Evolutionary conservation across 2,329 filamentous ascomycete species (phyloP).

Genomic region (Claviceps sp.): DNA sequence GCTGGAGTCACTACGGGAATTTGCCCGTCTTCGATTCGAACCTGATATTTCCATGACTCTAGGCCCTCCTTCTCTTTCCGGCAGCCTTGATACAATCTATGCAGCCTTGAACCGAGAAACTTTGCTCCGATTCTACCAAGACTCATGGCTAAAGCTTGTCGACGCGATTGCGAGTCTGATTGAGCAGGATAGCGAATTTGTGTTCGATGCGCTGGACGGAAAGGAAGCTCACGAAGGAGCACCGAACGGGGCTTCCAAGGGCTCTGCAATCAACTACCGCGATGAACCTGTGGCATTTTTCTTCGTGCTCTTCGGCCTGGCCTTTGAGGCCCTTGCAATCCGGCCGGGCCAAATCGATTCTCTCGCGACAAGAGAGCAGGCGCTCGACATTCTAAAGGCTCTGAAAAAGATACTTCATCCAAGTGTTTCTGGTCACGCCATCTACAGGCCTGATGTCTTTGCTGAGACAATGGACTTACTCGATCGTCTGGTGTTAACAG

Average conservation of each 20-base stretch:
- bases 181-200: slow-evolving; percentile 93
- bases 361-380: slow-evolving; percentile 62
- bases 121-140: slow-evolving; percentile 87
- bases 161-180: slow-evolving; percentile 96
- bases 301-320: slow-evolving; percentile 92
- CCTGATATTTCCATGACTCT: slow-evolving; percentile 90
- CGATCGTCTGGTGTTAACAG: slow-evolving; percentile 82
- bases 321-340: slow-evolving; percentile 87
- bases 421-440: slow-evolving; percentile 87
- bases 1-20: slow-evolving; percentile 86
- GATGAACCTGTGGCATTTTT: slow-evolving; percentile 98
- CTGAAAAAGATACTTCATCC: slow-evolving; percentile 92
- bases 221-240: slow-evolving; percentile 45
- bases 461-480: slow-evolving; percentile 94
- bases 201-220: slow-evolving; percentile 91
- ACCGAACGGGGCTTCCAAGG: slow-evolving; percentile 41
- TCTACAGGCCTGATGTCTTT: slow-evolving; percentile 92
- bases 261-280: slow-evolving; percentile 85
- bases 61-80: slow-evolving; percentile 66
- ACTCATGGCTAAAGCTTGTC: slow-evolving; percentile 90
- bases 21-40: slow-evolving; percentile 85
- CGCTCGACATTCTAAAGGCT: slow-evolving; percentile 76
- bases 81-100: slow-evolving; percentile 86
- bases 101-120: slow-evolving; percentile 91
- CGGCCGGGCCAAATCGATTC: slow-evolving; percentile 40